A percentile compares a stretch with the other conserved stretches of the same genome.
Conservation (phyloP, 306 rosid species). For the Ormosia semicastrata region DNA sequence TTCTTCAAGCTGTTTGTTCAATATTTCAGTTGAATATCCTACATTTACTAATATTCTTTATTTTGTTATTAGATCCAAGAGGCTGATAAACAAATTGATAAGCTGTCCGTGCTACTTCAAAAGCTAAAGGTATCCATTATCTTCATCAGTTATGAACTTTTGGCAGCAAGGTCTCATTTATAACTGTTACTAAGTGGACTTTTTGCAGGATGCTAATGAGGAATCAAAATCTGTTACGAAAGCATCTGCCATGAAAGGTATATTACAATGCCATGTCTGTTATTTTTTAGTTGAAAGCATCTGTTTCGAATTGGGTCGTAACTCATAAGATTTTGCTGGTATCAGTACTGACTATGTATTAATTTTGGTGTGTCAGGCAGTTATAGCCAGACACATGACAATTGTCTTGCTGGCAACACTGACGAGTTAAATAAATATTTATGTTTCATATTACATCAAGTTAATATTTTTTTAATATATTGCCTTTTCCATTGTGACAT, state of each 20-base stretch:
- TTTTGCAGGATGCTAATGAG: conserved; percentile 72
- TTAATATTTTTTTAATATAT: neutral
- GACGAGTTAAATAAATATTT: neutral
- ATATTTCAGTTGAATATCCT: neutral
- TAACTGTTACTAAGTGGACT: conserved; percentile 10
- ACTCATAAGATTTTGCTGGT: neutral
- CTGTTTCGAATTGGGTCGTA: neutral
- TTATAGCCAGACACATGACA: neutral
- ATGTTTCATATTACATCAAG: neutral
- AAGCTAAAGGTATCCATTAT: conserved; percentile 63
- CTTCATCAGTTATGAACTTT: conserved; percentile 14
- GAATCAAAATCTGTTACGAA: conserved; percentile 91
- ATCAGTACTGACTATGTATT: neutral
- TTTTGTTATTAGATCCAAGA: conserved; percentile 59
- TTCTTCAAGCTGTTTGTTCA: conserved; percentile 11
- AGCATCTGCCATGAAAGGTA: conserved; percentile 93
- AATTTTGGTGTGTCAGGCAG: neutral
- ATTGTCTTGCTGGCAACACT: neutral
- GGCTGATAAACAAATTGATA: conserved; percentile 70
- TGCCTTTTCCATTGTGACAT: neutral
- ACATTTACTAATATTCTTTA: neutral
- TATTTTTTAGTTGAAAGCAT: conserved; percentile 3
- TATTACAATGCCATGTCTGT: neutral
- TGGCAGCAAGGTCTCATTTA: conserved; percentile 5
- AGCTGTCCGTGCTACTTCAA: conserved; percentile 63